A percentile compares a stretch with the other conserved stretches of the same genome.
These are phyloP conservation scores for Lactarius sanguifluus DNA, from an alignment of 768 basidiomycete genomes.

Conservation along the genomic window DNA sequence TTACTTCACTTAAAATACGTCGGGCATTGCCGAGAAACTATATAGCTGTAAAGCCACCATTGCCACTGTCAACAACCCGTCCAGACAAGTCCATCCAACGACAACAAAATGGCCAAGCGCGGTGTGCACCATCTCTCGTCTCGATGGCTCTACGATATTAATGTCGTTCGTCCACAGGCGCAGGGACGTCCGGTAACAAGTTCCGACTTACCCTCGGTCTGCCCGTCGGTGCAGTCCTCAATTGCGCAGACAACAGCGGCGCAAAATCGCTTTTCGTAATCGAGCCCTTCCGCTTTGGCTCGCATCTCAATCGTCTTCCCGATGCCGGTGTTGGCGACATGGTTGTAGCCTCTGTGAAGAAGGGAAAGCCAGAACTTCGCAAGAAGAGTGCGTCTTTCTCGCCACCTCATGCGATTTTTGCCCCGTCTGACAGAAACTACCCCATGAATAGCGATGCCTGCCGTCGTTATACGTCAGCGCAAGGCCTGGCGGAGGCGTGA, in stretches of 20 bases:
- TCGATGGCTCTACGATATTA: not conserved
- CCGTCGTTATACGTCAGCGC: constrained; percentile 94
- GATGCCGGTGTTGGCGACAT: constrained; percentile 95
- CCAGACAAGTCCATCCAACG: constrained; percentile 33
- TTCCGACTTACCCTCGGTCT: constrained; percentile 95
- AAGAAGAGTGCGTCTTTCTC: constrained; percentile 84
- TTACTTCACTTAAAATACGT: constrained; percentile 2
- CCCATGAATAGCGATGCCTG: constrained; percentile 78
- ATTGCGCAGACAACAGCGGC: constrained; percentile 99
- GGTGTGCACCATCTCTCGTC: constrained; percentile 32
- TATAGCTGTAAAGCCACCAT: constrained; percentile 34
- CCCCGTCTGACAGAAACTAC: not conserved
- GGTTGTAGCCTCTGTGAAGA: constrained; percentile 97
- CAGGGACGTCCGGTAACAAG: constrained; percentile 87
- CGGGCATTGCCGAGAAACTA: constrained; percentile 33
- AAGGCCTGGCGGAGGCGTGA: constrained; percentile 98
- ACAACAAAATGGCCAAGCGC: constrained; percentile 40
- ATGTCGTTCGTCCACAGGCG: constrained; percentile 36
- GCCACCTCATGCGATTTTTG: not conserved
- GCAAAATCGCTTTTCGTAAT: constrained; percentile 96
- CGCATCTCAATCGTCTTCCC: constrained; percentile 95
- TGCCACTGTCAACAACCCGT: constrained; percentile 19
- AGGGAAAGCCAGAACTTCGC: constrained; percentile 98
- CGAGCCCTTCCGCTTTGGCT: constrained; percentile 93
- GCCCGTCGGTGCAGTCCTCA: constrained; percentile 90